phyloP scores from a whole-genome alignment of 2,329 filamentous ascomycete species.

The Cryphonectria nitschkei region DNA sequence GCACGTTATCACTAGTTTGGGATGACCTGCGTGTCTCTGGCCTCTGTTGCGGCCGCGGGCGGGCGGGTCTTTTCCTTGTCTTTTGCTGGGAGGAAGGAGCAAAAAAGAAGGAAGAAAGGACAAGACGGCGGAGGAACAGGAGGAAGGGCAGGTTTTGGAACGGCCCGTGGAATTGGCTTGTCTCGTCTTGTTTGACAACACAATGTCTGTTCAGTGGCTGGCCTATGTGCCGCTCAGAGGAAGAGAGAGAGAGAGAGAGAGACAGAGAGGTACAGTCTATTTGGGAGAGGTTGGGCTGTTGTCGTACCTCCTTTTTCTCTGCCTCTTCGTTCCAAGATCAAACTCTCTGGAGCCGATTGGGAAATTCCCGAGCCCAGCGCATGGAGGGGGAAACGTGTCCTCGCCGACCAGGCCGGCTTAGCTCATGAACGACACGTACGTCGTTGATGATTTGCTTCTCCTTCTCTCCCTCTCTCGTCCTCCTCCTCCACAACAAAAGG shows the following conservation, averaged over 20 bases:
- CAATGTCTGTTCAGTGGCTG: background rate
- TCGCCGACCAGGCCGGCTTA: constrained; percentile 10
- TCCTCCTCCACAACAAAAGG: background rate
- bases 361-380: background rate
- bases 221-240: background rate
- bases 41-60: background rate
- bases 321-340: background rate
- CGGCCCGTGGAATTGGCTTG: background rate
- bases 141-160: background rate
- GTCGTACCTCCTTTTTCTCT: background rate
- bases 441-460: background rate
- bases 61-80: background rate
- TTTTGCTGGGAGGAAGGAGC: background rate
- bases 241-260: background rate
- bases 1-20: constrained; percentile 1
- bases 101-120: background rate
- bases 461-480: background rate
- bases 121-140: background rate
- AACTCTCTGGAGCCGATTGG: background rate
- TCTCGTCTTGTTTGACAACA: background rate
- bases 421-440: background rate
- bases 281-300: background rate
- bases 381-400: background rate
- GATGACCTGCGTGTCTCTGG: background rate
- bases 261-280: background rate